Percentiles rank a stretch among this genome's conserved stretches.
Conservation (phyloP, 1,284 basidiomycete genomes). For the Rhodotorula sp. region DNA sequence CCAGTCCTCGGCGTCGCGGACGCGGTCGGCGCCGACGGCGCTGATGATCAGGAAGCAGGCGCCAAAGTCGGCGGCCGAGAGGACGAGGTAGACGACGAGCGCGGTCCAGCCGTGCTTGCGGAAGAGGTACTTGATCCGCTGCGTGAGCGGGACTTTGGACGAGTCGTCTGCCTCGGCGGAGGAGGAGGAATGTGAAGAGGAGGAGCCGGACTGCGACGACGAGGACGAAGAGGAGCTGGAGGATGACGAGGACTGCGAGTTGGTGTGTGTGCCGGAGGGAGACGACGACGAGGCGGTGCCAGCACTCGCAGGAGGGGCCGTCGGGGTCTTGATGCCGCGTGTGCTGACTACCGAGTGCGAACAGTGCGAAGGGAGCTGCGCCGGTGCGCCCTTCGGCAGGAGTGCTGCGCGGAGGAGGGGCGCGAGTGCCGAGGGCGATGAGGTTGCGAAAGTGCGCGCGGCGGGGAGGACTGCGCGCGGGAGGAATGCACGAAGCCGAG, state of each 20-base stretch:
- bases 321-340: too few relatives aligned
- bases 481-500: background rate
- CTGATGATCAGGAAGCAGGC: conserved; percentile 83
- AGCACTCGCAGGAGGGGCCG: background rate
- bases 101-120: conserved; percentile 90
- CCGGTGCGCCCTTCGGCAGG: too few relatives aligned
- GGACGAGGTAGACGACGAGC: conserved; percentile 75
- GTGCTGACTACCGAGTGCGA: too few relatives aligned
- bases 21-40: conserved; percentile 84
- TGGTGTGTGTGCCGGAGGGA: background rate
- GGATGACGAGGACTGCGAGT: conserved; percentile 1
- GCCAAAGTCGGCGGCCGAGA: conserved; percentile 74
- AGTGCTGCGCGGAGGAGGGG: background rate
- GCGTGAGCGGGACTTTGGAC: conserved; percentile 14
- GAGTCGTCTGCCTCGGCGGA: background rate
- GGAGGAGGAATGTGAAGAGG: background rate
- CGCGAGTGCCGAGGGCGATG: background rate
- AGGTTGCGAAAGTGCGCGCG: too few relatives aligned
- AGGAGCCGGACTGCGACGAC: background rate
- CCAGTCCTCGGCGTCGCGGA: conserved; percentile 66
- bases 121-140: conserved; percentile 34
- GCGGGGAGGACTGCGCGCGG: background rate
- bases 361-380: too few relatives aligned
- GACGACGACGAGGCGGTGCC: conserved; percentile 1
- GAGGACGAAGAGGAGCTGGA: background rate